Evolutionary conservation across 805 yeast species (phyloP).

Genomic region (Candida bentonensis): DNA sequence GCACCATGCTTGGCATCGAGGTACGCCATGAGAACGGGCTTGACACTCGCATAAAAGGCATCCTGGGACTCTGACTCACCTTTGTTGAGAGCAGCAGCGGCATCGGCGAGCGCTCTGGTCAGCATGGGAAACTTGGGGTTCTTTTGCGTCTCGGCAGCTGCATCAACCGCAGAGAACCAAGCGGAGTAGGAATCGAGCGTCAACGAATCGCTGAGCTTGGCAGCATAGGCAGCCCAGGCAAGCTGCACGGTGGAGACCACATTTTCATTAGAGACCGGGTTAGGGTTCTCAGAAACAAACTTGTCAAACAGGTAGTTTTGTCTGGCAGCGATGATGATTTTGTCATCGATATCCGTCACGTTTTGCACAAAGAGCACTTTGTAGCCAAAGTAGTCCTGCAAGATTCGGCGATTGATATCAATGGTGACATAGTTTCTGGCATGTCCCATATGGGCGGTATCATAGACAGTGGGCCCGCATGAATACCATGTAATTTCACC

Average conservation of each 20-base stretch:
- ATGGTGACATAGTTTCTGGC: slow-evolving; percentile 93
- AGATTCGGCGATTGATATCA: slow-evolving; percentile 80
- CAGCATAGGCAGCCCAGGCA: slow-evolving; percentile 24
- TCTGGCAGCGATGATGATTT: slow-evolving; percentile 88
- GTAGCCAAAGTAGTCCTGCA: slow-evolving; percentile 87
- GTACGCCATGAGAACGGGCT: slow-evolving; percentile 61
- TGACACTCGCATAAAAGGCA: slow-evolving; percentile 35
- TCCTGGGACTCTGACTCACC: slow-evolving; percentile 10
- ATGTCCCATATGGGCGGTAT: slow-evolving; percentile 95
- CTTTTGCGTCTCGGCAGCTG: slow-evolving; percentile 33
- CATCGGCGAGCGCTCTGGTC: slow-evolving; percentile 43
- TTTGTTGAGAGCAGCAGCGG: slow-evolving; percentile 29
- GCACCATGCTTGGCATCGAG: slow-evolving; percentile 65
- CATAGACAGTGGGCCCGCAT: slow-evolving; percentile 98
- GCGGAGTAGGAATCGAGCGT: slow-evolving; percentile 25
- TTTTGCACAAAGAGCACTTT: slow-evolving; percentile 82
- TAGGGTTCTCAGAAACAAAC: slow-evolving; percentile 26
- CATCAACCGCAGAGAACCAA: slow-evolving; percentile 41
- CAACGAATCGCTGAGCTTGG: slow-evolving; percentile 5
- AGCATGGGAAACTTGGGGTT: slow-evolving; percentile 87
- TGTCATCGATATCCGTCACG: slow-evolving; percentile 97
- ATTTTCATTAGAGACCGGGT: slow-evolving; percentile 6
- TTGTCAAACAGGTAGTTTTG: slow-evolving; percentile 68
- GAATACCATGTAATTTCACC: slow-evolving; percentile 79
- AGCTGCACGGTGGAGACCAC: slow-evolving; percentile 18